Evolutionary conservation across 2,329 filamentous ascomycete genomes (phyloP).

Genomic region (Paramyrothecium roridum): DNA sequence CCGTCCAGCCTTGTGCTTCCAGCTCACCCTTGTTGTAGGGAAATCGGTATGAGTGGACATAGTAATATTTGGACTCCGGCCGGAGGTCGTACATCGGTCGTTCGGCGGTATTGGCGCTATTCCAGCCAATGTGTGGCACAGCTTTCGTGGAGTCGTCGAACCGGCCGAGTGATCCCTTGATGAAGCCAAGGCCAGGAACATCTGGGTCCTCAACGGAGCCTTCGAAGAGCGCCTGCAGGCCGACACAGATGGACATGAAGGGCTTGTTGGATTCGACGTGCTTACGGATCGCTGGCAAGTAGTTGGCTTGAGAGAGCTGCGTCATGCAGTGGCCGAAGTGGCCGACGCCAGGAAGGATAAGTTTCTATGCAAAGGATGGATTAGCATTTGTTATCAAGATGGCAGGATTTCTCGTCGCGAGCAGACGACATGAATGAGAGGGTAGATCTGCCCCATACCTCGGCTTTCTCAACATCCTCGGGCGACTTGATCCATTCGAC

Average conservation of each 20-base stretch:
- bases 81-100: conserved; percentile 70
- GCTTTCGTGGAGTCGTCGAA: conserved; percentile 79
- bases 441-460: conserved; percentile 50
- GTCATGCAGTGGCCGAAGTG: conserved; percentile 96
- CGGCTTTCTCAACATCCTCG: conserved; percentile 77
- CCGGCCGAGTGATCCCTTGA: conserved; percentile 67
- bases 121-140: conserved; percentile 99
- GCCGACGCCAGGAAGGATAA: conserved; percentile 93
- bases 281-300: conserved; percentile 74
- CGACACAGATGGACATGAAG: conserved; percentile 97
- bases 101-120: conserved; percentile 69
- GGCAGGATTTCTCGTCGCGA: too few species aligned
- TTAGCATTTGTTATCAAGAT: too few species aligned
- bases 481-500: conserved; percentile 90
- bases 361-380: too few species aligned
- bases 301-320: conserved; percentile 78
- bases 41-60: conserved; percentile 91
- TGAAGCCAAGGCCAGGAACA: conserved; percentile 71
- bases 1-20: conserved; percentile 80
- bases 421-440: conserved; percentile 7
- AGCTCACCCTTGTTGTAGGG: conserved; percentile 71
- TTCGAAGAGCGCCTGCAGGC: conserved; percentile 84
- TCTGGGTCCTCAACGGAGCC: conserved; percentile 75
- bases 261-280: conserved; percentile 92
- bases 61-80: conserved; percentile 92